Percentiles rank a stretch among this genome's conserved stretches.
Conservation (phyloP, 148 eudicot species). For the Beta vulgaris region DNA sequence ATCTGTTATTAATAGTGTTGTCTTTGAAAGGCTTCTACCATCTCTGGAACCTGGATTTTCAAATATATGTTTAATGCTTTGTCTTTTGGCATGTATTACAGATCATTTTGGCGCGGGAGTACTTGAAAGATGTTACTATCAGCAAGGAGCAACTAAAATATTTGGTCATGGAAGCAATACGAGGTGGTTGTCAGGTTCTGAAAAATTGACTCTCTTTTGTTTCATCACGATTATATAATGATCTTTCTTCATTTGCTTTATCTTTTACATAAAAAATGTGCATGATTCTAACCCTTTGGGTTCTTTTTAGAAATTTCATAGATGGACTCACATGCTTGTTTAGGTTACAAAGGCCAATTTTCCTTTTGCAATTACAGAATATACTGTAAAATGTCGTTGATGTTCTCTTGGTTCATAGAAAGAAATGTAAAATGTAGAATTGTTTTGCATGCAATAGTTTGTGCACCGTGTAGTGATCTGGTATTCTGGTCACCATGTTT, state of each 20-base stretch:
- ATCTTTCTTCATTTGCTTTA: neutral
- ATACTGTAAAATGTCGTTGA: neutral
- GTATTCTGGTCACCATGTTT: neutral
- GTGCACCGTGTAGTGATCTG: too few species aligned
- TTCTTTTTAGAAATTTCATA: neutral
- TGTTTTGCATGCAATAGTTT: neutral
- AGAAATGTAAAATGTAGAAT: neutral
- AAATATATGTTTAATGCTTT: neutral
- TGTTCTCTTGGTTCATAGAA: neutral
- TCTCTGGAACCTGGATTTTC: neutral
- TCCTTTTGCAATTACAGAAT: neutral
- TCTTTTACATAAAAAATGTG: neutral
- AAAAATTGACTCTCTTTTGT: slow-evolving; percentile 36
- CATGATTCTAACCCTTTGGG: neutral
- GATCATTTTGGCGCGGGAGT: slow-evolving; percentile 98
- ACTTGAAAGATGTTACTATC: slow-evolving; percentile 83
- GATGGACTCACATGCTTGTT: slow-evolving; percentile 5
- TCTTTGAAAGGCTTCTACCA: neutral
- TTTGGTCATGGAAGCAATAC: slow-evolving; percentile 88
- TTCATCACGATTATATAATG: neutral
- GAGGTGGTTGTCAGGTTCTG: slow-evolving; percentile 99
- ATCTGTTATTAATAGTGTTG: neutral
- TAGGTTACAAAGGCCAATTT: neutral
- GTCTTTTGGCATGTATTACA: slow-evolving; percentile 32
- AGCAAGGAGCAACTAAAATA: slow-evolving; percentile 89